These are phyloP conservation scores for Shiraia sp. DNA, from an alignment of 2,329 filamentous ascomycete species.

Conservation along the genomic window DNA sequence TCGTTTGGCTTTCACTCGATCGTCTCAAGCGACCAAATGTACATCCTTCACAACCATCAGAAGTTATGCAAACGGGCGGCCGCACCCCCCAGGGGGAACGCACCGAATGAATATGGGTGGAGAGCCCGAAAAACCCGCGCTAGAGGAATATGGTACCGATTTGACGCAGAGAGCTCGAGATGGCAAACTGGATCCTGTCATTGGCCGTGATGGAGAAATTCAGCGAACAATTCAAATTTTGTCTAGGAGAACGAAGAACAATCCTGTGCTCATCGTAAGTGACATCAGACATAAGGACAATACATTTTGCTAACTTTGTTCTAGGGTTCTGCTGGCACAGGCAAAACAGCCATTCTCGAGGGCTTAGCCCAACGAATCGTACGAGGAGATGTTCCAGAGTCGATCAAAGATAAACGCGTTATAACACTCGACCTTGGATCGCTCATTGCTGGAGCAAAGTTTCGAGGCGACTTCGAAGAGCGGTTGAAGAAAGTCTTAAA, in stretches of 20 bases:
- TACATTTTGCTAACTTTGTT: no score
- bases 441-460: conserved; percentile 94
- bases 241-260: conserved; percentile 92
- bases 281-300: no score
- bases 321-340: conserved; percentile 78
- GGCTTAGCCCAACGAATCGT: conserved; percentile 89
- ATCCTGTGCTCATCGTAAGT: conserved; percentile 77
- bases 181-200: conserved; percentile 93
- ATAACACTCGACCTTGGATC: conserved; percentile 86
- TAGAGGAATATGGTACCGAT: conserved; percentile 91
- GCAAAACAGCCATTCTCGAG: conserved; percentile 92
- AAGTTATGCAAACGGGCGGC: conserved; percentile 62
- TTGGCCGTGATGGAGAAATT: conserved; percentile 89
- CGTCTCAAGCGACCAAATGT: conserved; percentile 4
- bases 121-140: conserved; percentile 76
- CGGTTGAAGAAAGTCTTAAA: conserved; percentile 86
- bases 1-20: conserved; percentile 22
- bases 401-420: conserved; percentile 91
- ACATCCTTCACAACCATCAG: conserved; percentile 52
- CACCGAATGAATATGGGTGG: conserved; percentile 89
- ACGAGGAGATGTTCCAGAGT: conserved; percentile 90
- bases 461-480: conserved; percentile 94
- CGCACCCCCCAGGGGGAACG: conserved; percentile 87
- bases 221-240: conserved; percentile 93
- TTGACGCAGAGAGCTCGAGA: conserved; percentile 81